Base-by-base conservation (phyloP, 106 monocot genomes). In the Ottelia alismoides region DNA sequence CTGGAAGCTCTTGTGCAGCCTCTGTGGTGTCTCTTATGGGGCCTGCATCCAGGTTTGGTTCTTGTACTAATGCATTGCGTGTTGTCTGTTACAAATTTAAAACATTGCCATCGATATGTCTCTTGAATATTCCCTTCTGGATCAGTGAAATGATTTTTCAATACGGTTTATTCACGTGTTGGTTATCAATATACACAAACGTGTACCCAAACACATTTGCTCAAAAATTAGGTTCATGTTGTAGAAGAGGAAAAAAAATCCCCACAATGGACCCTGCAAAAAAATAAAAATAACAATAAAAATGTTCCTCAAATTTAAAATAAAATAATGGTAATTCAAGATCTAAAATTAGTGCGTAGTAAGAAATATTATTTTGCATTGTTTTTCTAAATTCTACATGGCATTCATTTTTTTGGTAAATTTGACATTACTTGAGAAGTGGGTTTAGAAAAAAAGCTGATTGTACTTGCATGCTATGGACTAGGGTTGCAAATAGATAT, bases 1-100 rank as follows among this genome's bases (percentile, higher is more conserved):
- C 1, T 98, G 98, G 98, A 98, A 85, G 65, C 85, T 98, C 45
- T 63, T 90, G 45, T 98, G 98, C 63, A 98, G 85, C 74, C 89
- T 98, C 59, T 98, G 98, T 73, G 78, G 81, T 57, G 98, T 98
- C 57, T 61, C 71, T 26, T 90, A 90, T 80, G 98, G 98, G 22
- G 98, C 90, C 55, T 98, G 98, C 61, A 98, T 98, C 63, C 98
- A 98, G 96, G 96, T 90, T 43, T 43, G 16, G 40, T 43, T 43
- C 16, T 43, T 6, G 40, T 6, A 16, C 40, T 43, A 43, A 43
- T 6, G 6, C 40, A 43, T 6, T 43, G 6, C 6, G 6, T 43
- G 6, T 7, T 6, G 40, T 43, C 40, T 43, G 40, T 43, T 43
- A 7, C 40, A 43, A 16, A 16, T 43, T 16, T 7, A 43, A 7